Percentiles rank a stretch among this genome's conserved stretches.
Conservation (phyloP, 768 basidiomycete genomes). For the Boletus reticulatus region DNA sequence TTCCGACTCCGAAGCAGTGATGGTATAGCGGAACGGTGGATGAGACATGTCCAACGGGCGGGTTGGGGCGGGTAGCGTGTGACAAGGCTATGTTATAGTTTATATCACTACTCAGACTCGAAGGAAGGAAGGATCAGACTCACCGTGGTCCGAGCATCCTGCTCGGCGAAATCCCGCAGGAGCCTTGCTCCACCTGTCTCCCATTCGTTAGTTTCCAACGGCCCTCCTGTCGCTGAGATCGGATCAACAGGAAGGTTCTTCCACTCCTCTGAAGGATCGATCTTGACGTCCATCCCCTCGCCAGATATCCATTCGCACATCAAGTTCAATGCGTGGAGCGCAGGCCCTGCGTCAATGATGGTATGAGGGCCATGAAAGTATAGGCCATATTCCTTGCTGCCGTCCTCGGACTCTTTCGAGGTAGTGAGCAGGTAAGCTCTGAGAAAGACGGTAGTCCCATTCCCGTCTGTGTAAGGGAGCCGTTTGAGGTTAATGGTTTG, state of each 20-base stretch:
- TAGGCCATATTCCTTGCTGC: constrained; percentile 12
- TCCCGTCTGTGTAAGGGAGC: constrained; percentile 15
- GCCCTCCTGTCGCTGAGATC: constrained; percentile 24
- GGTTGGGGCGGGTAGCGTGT: constrained; percentile 7
- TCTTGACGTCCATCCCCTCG: constrained; percentile 7
- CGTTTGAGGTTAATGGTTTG: constrained; percentile 13
- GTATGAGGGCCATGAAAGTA: constrained; percentile 24
- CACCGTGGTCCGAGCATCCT: constrained; percentile 7
- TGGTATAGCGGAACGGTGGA: constrained; percentile 1
- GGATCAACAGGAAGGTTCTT: constrained; percentile 26
- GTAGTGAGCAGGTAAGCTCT: constrained; percentile 13
- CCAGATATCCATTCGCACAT: constrained; percentile 24
- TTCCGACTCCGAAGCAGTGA: neutral
- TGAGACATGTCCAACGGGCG: constrained; percentile 6
- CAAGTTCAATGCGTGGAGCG: constrained; percentile 19
- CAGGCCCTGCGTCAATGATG: constrained; percentile 24
- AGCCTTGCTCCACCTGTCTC: constrained; percentile 10
- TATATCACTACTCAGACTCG: neutral
- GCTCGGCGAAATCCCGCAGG: constrained; percentile 9
- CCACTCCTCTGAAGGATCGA: constrained; percentile 21
- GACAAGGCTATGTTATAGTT: neutral
- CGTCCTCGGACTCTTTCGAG: neutral
- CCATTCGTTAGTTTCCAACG: constrained; percentile 12
- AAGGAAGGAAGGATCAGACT: neutral
- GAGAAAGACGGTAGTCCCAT: neutral